Evolutionary conservation across 306 rosid genomes (phyloP).

Genomic region (Quercus bicolor): DNA sequence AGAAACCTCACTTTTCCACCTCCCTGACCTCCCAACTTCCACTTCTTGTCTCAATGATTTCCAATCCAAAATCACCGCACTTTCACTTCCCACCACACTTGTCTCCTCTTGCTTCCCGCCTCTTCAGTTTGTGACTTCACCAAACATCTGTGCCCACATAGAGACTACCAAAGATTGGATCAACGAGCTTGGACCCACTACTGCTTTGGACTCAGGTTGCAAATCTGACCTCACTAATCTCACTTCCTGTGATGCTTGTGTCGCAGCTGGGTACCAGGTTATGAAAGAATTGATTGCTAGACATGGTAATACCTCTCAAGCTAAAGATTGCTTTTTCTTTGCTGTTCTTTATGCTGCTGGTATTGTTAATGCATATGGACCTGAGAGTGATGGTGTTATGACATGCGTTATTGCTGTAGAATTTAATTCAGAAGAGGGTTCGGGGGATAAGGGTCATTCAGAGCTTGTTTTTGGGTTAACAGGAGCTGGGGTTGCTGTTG

Average conservation of each 20-base stretch:
- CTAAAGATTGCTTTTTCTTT: constrained; percentile 50
- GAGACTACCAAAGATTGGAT: constrained; percentile 55
- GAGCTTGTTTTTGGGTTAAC: constrained; percentile 76
- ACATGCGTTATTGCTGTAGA: constrained; percentile 54
- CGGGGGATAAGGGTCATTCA: constrained; percentile 28
- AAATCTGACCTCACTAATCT: constrained; percentile 49
- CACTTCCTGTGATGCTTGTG: constrained; percentile 54
- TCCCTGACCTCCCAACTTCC: too few species aligned
- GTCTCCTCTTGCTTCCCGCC: too few species aligned
- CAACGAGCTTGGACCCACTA: constrained; percentile 35
- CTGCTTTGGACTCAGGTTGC: constrained; percentile 52
- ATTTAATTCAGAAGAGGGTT: constrained; percentile 26
- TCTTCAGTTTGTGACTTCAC: constrained; percentile 51
- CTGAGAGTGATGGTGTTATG: constrained; percentile 60
- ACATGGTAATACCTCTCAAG: constrained; percentile 66
- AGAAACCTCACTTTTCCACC: too few species aligned
- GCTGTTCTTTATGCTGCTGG: constrained; percentile 82
- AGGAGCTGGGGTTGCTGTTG: constrained; percentile 64
- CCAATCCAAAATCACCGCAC: too few species aligned
- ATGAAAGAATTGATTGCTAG: constrained; percentile 27
- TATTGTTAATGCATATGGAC: constrained; percentile 71
- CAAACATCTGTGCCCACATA: constrained; percentile 56
- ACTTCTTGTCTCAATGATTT: too few species aligned
- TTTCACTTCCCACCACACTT: too few species aligned
- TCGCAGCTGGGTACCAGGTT: constrained; percentile 46